A percentile compares a stretch with the other conserved stretches of the same genome.
These are phyloP conservation scores for Carex kokanica DNA, from an alignment of 176 grass and related monocot genomes.

Conservation along the genomic window DNA sequence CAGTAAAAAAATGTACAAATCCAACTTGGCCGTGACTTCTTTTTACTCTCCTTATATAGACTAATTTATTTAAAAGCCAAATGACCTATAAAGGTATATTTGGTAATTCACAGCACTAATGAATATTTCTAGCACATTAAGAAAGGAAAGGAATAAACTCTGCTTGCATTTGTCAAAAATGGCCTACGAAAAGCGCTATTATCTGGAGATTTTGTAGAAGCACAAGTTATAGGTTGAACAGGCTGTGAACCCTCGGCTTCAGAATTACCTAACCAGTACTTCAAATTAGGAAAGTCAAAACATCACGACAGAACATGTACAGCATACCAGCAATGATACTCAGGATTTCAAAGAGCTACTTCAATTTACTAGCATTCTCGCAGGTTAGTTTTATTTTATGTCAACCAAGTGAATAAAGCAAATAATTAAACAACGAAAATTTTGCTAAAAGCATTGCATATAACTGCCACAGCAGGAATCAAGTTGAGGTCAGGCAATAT, in stretches of 20 bases:
- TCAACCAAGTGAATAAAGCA: not conserved
- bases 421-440: not conserved
- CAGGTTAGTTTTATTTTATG: constrained; percentile 3
- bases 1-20: not conserved
- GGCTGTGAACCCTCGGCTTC: not conserved
- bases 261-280: not conserved
- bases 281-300: not conserved
- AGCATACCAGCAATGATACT: not conserved
- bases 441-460: not conserved
- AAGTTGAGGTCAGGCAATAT: not conserved
- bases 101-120: not conserved
- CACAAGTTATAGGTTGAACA: not conserved
- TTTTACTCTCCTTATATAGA: not conserved
- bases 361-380: not conserved
- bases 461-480: not conserved
- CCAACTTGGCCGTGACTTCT: not conserved
- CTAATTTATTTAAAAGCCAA: not conserved
- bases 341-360: not conserved
- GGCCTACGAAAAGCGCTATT: not conserved
- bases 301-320: not conserved
- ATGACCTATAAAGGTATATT: not conserved
- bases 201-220: not conserved
- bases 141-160: constrained; percentile 34
- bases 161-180: not conserved
- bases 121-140: constrained; percentile 13